A percentile compares a stretch with the other conserved stretches of the same genome.
phyloP scores from a whole-genome alignment of 192 early-diverging fungal species.

The Backusella australiensis region DNA sequence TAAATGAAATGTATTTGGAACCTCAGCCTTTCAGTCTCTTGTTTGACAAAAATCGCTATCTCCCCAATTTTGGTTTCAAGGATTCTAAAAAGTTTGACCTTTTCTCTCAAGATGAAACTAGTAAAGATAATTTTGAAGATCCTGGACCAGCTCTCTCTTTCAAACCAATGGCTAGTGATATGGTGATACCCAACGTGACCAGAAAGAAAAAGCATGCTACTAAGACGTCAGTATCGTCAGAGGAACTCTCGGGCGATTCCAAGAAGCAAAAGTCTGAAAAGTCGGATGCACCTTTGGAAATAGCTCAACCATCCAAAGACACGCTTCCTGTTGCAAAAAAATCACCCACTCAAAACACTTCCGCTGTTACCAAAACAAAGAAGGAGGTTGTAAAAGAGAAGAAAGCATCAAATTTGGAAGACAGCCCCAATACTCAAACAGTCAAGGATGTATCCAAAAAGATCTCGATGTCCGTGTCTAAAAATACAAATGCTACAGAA shows the following conservation, averaged over 20 bases:
- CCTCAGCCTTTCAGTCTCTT: background rate
- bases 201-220: background rate
- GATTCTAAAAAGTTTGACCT: background rate
- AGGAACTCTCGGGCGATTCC: background rate
- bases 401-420: background rate
- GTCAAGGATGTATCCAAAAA: background rate
- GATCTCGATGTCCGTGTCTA: background rate
- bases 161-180: background rate
- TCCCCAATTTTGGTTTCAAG: constrained; percentile 3
- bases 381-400: background rate
- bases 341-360: background rate
- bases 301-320: background rate
- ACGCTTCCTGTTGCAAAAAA: background rate
- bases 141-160: background rate
- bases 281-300: background rate
- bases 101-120: background rate
- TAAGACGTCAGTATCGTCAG: background rate
- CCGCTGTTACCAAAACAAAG: background rate
- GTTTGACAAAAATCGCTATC: background rate
- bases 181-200: background rate
- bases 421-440: background rate
- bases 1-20: background rate
- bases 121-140: background rate
- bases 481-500: background rate
- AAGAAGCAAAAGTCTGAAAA: background rate